Evolutionary conservation across 805 yeast species (phyloP).

Genomic region (Wickerhamiella bombiphila): DNA sequence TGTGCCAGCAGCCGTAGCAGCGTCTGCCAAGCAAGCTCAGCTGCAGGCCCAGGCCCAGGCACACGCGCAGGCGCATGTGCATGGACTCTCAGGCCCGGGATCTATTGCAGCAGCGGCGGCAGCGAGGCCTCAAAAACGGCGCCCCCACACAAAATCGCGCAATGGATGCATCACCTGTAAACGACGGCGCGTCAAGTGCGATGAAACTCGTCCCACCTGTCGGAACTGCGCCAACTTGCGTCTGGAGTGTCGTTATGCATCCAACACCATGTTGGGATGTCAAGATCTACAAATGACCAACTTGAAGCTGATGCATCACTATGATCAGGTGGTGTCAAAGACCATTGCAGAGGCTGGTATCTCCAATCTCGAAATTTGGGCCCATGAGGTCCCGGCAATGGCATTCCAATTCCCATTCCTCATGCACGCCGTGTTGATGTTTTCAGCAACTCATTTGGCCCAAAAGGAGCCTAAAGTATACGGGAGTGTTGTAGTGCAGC

Average conservation of each 20-base stretch:
- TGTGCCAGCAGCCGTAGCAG: not conserved
- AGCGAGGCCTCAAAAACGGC: constrained; percentile 37
- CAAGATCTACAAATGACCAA: constrained; percentile 51
- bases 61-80: not conserved
- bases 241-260: constrained; percentile 52
- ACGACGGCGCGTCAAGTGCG: constrained; percentile 82
- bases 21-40: not conserved
- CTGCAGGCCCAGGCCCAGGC: not conserved
- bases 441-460: constrained; percentile 78
- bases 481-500: constrained; percentile 44
- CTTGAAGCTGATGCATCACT: constrained; percentile 72
- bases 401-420: constrained; percentile 80
- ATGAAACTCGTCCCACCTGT: constrained; percentile 70
- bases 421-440: constrained; percentile 84
- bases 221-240: constrained; percentile 67
- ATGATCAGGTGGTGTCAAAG: constrained; percentile 67
- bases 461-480: constrained; percentile 43
- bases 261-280: constrained; percentile 21
- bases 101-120: not conserved
- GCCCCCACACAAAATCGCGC: constrained; percentile 78
- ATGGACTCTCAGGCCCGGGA: not conserved
- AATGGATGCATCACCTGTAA: constrained; percentile 86
- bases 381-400: constrained; percentile 69
- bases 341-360: constrained; percentile 87
- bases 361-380: constrained; percentile 75